phyloP scores from a whole-genome alignment of 257 asterid genomes.

The Solanum dulcamara region DNA sequence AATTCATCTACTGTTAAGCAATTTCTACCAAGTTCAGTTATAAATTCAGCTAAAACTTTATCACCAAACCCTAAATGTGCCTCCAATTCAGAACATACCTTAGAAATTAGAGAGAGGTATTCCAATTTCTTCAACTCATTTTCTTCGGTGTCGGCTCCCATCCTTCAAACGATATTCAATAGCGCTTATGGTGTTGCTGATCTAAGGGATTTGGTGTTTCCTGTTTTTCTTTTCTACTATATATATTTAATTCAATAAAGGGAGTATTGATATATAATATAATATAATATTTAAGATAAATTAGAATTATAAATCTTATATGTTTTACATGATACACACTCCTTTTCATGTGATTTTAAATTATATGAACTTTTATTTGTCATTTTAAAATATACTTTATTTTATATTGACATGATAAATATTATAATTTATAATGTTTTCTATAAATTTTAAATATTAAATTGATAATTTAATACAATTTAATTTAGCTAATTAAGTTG shows the following conservation, averaged over 20 bases:
- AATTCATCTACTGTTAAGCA: slow-evolving; percentile 49
- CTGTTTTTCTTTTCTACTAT: background rate
- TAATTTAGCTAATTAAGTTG: background rate
- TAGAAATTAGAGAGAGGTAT: slow-evolving; percentile 66
- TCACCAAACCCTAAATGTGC: slow-evolving; percentile 61
- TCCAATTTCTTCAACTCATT: slow-evolving; percentile 60
- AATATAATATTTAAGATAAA: too few relatives aligned
- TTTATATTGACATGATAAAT: too few relatives aligned
- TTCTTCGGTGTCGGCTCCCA: slow-evolving; percentile 31
- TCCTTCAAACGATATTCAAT: background rate
- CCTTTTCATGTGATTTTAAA: background rate
- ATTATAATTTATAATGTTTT: too few relatives aligned
- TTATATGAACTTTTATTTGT: background rate
- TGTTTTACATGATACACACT: too few relatives aligned
- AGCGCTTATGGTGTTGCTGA: background rate
- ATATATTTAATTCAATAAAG: too few relatives aligned
- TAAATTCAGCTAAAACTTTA: slow-evolving; percentile 71
- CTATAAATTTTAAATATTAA: too few relatives aligned
- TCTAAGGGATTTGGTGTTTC: background rate
- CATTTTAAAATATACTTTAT: too few relatives aligned
- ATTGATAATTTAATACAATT: too few relatives aligned
- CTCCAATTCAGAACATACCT: slow-evolving; percentile 75
- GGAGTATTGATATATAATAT: too few relatives aligned
- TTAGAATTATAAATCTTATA: too few relatives aligned
- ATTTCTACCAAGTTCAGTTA: slow-evolving; percentile 58